Evolutionary conservation across 768 basidiomycete species (phyloP).

Genomic region (Leccinum rimulosum): DNA sequence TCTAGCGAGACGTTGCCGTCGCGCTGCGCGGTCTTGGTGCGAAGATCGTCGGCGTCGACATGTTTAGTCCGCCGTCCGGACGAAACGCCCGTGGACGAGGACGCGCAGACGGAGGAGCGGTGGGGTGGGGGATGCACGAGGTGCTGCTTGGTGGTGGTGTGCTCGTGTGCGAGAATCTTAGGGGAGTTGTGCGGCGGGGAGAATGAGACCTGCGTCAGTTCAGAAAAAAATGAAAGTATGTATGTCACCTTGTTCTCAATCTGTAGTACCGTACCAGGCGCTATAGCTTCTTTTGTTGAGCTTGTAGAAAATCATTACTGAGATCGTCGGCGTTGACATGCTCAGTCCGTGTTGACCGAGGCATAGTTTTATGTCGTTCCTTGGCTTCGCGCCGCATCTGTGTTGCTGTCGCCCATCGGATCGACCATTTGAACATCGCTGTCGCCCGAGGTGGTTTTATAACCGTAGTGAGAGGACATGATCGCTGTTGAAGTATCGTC

Average conservation of each 20-base stretch:
- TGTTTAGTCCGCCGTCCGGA: slow-evolving; percentile 54
- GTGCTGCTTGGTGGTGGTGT: slow-evolving; percentile 57
- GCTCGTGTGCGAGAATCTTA: slow-evolving; percentile 71
- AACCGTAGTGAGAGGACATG: slow-evolving; percentile 88
- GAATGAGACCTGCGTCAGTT: slow-evolving; percentile 43
- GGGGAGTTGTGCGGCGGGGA: slow-evolving; percentile 32
- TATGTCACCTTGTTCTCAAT: too few relatives aligned
- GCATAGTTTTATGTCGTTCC: slow-evolving; percentile 58
- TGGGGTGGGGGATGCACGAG: slow-evolving; percentile 53
- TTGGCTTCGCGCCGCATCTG: slow-evolving; percentile 32
- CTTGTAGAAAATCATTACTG: too few relatives aligned
- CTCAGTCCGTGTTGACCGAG: slow-evolving; percentile 73
- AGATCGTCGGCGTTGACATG: too few relatives aligned
- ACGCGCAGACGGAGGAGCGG: slow-evolving; percentile 5
- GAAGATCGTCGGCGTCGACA: slow-evolving; percentile 59
- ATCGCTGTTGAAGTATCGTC: slow-evolving; percentile 94
- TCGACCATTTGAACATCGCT: slow-evolving; percentile 40
- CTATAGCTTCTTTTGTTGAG: too few relatives aligned
- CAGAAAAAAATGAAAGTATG: too few relatives aligned
- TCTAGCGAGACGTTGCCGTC: slow-evolving; percentile 51
- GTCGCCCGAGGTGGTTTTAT: slow-evolving; percentile 42
- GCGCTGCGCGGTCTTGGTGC: slow-evolving; percentile 51
- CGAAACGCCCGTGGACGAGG: slow-evolving; percentile 40
- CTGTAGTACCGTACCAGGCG: too few relatives aligned
- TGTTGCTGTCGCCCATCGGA: slow-evolving; percentile 33